Evolutionary conservation across 164 flowering plant genomes (phyloP), one percentile per base, ranked within the genome.

Genomic region (Vitis amurensis): DNA sequence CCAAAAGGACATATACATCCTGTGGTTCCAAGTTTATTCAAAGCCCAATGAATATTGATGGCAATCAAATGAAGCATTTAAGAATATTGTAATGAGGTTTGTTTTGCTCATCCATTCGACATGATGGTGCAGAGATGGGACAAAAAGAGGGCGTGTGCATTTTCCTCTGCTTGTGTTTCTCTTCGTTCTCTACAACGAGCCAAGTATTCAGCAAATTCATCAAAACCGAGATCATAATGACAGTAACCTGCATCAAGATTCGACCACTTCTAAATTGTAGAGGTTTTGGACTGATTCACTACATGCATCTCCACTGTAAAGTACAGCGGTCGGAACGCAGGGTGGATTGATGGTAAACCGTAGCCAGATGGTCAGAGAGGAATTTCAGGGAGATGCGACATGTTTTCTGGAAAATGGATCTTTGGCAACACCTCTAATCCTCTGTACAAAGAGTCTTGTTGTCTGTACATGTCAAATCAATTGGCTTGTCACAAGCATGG

Each of bases 241-340:
- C 1, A 49, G 31, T 37, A 55, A 48, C 50, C 71, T 30, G 15
- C 63, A 63, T 8, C 73, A 55, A 70, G 61, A 71, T 63, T 17
- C 69, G 11, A 15, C 78, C 67, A 62, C 74, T 23, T 71, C 71
- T 4, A 6, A 55, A 13, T 74, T 72, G 59, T 72, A 88, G 92
- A 68, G 72, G 70, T 57, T 53, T 79, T 90, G 81, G 92, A 90
- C 75, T 87, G 95, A 82, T 88, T 85, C 70, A 86, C 84, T 61
- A 78, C 68, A 66, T 88, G 95, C 71, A 69, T 68, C 67, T 79
- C 81, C 23, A 88, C 86, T 15, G 78, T 74, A 70, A 75, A 76
- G 67, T 87, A 84, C 66, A 79, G 81, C 62, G 79, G 83, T 4
- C 62, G 81, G 73, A 81, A 66, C 71, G 77, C 74, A 23, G 66